Conservation (phyloP, 139 green algal species). For the Asterochloris sp. region DNA sequence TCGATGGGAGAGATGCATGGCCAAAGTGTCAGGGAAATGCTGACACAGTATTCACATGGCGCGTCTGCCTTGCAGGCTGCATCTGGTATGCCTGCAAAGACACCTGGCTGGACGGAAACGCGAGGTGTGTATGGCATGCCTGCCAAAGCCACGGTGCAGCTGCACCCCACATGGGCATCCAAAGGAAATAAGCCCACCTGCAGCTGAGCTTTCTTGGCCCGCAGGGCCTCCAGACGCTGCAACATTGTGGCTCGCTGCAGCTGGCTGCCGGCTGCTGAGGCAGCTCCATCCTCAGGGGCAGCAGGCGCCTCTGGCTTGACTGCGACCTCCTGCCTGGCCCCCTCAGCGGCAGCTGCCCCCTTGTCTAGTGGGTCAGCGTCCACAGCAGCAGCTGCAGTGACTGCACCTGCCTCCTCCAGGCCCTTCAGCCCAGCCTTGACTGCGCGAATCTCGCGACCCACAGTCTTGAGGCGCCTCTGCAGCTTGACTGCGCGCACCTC, state of each 20-base stretch:
- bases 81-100: no score
- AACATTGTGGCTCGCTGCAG: constrained; percentile 6
- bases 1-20: no score
- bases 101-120: no score
- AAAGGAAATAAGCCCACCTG: constrained; percentile 9
- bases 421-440: constrained; percentile 28
- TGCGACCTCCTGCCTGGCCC: neutral
- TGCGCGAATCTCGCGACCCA: constrained; percentile 27
- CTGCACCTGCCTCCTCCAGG: constrained; percentile 9
- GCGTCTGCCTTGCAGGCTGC: no score
- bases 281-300: neutral
- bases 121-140: no score
- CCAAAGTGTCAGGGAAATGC: no score
- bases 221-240: constrained; percentile 18
- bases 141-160: no score
- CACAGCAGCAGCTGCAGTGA: neutral
- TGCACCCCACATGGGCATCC: neutral
- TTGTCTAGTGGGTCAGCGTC: neutral
- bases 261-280: neutral
- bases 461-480: constrained; percentile 2
- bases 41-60: no score
- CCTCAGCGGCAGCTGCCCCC: neutral
- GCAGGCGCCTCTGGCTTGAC: neutral
- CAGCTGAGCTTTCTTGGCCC: constrained; percentile 38
- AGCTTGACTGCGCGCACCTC: neutral